Evolutionary conservation across 192 early-diverging fungal species (phyloP), one percentile per base, ranked within the genome.

Genomic region (Coemansia sp.): DNA sequence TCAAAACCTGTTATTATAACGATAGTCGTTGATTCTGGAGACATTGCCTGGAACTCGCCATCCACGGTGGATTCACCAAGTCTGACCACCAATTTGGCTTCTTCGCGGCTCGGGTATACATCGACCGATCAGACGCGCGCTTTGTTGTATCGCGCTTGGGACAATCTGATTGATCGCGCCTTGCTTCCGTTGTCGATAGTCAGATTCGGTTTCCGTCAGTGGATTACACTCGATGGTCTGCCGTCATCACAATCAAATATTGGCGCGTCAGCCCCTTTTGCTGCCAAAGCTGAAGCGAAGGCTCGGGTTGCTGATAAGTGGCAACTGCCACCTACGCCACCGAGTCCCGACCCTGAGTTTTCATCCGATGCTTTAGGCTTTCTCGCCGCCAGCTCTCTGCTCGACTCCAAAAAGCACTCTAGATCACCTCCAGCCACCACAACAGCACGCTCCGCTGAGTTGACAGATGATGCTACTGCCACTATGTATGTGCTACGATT

Each of bases 101-200:
- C 33, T 16, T 37, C 33, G 16, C 6, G 14, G 35, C 28, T 8
- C 28, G 33, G 32, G 16, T 8, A 19, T 9, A 6, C 57, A 8
- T 19, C 32, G 16, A 35, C 57, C 33, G 17, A 57, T 49, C 62
- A 63, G 14, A 40, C 66, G 0, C 55, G 72, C 43, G 63, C 23
- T 0, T 26, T 83, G 46, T 74, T 83, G 47, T 38, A 72, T 46
- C 62, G 71, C 8, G 73, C 80, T 26, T 57, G 74, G 37, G 75
- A 77, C 42, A 83, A 83, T 43, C 35, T 83, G 28, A 70, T 83
- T 2, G 80, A 83, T 61, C 35, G 68, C 6, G 80, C 73, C 23
- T 63, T 83, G 35, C 64, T 77, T 37, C 72, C 72, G 19, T 43
- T 83, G 49, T 83, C 80, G 14, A 76, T 83, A 11, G 80, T 83